phyloP scores from a whole-genome alignment of 805 yeast genomes.

The Spathaspora arborariae region DNA sequence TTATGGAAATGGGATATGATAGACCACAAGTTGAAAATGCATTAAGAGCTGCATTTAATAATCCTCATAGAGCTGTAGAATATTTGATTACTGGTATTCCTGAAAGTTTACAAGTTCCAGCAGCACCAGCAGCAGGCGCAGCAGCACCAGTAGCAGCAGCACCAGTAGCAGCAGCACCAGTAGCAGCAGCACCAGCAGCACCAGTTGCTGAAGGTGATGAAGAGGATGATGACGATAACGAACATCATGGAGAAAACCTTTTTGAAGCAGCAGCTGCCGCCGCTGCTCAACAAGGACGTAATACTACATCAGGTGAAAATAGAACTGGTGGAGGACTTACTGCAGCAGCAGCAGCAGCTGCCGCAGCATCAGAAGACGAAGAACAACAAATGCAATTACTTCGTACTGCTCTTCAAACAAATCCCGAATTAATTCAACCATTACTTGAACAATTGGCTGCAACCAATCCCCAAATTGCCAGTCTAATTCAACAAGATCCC shows the following conservation, averaged over 20 bases:
- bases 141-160: constrained; percentile 15
- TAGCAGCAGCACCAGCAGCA: constrained; percentile 17
- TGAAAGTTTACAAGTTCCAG: constrained; percentile 46
- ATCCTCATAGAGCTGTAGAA: constrained; percentile 98
- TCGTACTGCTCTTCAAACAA: constrained; percentile 73
- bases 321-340: constrained; percentile 13
- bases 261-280: constrained; percentile 50
- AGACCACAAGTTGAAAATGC: constrained; percentile 87
- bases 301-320: constrained; percentile 16
- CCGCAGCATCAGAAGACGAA: constrained; percentile 29
- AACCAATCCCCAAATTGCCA: constrained; percentile 81
- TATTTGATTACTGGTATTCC: constrained; percentile 89
- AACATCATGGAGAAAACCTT: constrained; percentile 41
- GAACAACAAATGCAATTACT: constrained; percentile 51
- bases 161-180: constrained; percentile 15
- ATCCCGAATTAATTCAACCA: constrained; percentile 86
- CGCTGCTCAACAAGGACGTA: constrained; percentile 25
- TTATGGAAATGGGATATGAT: constrained; percentile 95
- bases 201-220: constrained; percentile 16
- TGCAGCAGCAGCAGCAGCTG: constrained; percentile 28
- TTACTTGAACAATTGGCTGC: constrained; percentile 77
- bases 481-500: constrained; percentile 78
- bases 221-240: constrained; percentile 30
- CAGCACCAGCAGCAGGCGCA: constrained; percentile 16
- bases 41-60: constrained; percentile 89